A percentile compares a stretch with the other conserved stretches of the same genome.
Evolutionary conservation across 2,329 filamentous ascomycete genomes (phyloP).

Genomic region (Bipolaris zeicola): DNA sequence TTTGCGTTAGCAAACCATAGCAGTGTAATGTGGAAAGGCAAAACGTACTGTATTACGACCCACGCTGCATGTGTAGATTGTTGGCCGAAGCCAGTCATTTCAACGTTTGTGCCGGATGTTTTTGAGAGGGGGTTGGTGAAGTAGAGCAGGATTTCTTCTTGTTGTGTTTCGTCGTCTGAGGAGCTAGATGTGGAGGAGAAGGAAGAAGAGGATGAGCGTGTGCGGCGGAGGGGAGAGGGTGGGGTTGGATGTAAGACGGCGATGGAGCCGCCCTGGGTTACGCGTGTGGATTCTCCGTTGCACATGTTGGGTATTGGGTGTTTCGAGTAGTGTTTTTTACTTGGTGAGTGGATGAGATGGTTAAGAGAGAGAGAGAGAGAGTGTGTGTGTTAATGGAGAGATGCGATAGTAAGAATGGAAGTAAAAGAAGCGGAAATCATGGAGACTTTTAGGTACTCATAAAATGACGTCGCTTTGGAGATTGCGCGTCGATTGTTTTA

Average conservation of each 20-base stretch:
- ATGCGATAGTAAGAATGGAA: too few relatives aligned
- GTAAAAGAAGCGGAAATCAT: neutral
- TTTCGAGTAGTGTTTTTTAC: too few relatives aligned
- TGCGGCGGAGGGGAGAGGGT: neutral
- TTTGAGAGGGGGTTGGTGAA: slow-evolving; percentile 36
- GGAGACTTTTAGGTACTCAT: neutral
- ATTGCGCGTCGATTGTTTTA: slow-evolving; percentile 1
- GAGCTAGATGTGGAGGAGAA: neutral
- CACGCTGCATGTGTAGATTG: slow-evolving; percentile 9
- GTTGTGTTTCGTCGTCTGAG: slow-evolving; percentile 3
- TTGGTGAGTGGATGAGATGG: too few relatives aligned
- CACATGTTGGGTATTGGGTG: slow-evolving; percentile 27
- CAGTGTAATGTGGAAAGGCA: neutral
- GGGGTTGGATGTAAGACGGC: slow-evolving; percentile 36
- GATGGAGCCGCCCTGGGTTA: slow-evolving; percentile 45
- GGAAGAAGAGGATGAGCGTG: neutral
- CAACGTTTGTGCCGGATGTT: slow-evolving; percentile 32
- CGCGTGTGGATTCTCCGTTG: slow-evolving; percentile 36
- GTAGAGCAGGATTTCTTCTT: slow-evolving; percentile 33
- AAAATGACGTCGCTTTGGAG: neutral
- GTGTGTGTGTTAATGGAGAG: neutral
- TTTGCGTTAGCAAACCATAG: neutral
- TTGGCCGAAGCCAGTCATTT: slow-evolving; percentile 31
- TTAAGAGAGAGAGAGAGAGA: neutral
- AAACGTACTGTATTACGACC: slow-evolving; percentile 42